A percentile compares a stretch with the other conserved stretches of the same genome.
Conservation (phyloP, 345 rosid genomes). For the Conringia planisiliqua region DNA sequence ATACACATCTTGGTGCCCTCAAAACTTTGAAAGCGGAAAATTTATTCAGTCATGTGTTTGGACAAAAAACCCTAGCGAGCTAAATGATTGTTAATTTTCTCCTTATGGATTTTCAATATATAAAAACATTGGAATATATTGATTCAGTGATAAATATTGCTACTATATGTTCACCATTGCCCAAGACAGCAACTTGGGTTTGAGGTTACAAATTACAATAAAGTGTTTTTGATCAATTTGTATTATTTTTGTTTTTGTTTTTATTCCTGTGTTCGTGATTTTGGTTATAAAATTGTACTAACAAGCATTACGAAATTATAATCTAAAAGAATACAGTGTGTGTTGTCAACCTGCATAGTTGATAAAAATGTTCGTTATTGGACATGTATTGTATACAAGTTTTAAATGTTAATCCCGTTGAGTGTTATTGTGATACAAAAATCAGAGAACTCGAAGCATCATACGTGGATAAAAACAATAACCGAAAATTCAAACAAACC, state of each 20-base stretch:
- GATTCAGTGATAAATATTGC: neutral
- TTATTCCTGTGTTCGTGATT: neutral
- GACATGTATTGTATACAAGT: neutral
- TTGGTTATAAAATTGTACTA: neutral
- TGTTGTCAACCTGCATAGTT: neutral
- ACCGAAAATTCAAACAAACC: neutral
- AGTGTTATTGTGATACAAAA: neutral
- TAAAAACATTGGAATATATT: neutral
- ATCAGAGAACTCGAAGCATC: neutral
- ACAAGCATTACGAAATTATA: neutral
- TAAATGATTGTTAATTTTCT: neutral
- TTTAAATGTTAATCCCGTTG: neutral
- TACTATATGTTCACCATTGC: neutral
- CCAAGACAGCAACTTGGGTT: neutral
- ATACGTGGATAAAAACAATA: neutral
- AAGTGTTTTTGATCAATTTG: neutral
- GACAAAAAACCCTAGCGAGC: slow-evolving; percentile 15
- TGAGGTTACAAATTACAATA: neutral
- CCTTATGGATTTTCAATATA: neutral
- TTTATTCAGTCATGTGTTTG: slow-evolving; percentile 16
- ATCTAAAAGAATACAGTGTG: neutral
- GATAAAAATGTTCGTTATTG: neutral
- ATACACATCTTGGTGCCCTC: slow-evolving; percentile 23
- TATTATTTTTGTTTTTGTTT: neutral
- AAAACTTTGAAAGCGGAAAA: neutral